Evolutionary conservation across 257 asterid species (phyloP), one percentile per base, ranked within the genome.

Genomic region (Petunia axillaris): DNA sequence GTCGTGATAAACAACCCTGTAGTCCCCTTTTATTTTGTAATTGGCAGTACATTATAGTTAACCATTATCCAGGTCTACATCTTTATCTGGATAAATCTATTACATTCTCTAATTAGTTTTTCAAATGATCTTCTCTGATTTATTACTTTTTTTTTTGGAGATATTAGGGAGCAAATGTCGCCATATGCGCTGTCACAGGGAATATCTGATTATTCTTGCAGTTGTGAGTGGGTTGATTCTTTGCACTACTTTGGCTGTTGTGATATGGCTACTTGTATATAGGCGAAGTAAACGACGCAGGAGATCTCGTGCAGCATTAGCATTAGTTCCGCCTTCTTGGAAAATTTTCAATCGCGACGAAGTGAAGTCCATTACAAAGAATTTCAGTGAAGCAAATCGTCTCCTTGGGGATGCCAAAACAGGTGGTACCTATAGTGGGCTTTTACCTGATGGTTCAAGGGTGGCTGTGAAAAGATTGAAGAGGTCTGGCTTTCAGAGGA

Each of bases 331-430:
- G 52, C 98, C 98, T 3, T 90, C 97, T 37, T 95, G 99, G 99
- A 95, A 90, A 88, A 88, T 91, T 67, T 95, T 92, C 81, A 92
- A 91, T 5, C 93, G 93, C 39, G 99, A 92, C 68, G 99, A 95
- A 82, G 86, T 95, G 64, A 95, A 91, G 86, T 87, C 97, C n/a
- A 91, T 93, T 64, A 93, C 99, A 2, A 95, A 95, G 90, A 93
- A 87, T 85, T 95, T 95, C 85, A 93, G 99, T 81, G 99, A 95
- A 89, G 99, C 92, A 64, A 92, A 90, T 84, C 99, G 99, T 79
- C 94, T 95, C 81, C 87, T 85, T 75, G 99, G 99, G 76, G 97
- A 95, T 84, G 97, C 99, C 73, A 95, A 95, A 87, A 95, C 97
- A 0, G 98, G 98, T 70, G 98, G 99, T 40, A 92, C 99, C 2